phyloP scores from a whole-genome alignment of 768 basidiomycete genomes.

The Hericium rajendrae region DNA sequence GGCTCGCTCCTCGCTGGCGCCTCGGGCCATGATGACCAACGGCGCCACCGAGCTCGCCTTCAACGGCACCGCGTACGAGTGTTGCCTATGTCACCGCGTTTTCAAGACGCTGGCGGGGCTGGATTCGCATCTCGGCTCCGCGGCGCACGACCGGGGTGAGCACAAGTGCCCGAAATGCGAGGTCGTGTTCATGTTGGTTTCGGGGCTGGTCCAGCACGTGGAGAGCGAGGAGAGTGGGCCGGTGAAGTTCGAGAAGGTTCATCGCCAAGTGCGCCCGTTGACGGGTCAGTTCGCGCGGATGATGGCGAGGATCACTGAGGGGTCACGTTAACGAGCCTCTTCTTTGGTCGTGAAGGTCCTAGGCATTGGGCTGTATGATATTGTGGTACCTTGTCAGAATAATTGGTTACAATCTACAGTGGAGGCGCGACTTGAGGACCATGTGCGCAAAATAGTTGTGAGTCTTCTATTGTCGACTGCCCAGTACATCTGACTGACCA shows the following conservation, averaged over 20 bases:
- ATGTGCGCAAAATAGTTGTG: too few species aligned
- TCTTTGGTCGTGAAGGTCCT: too few species aligned
- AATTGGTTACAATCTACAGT: too few species aligned
- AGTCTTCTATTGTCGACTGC: too few species aligned
- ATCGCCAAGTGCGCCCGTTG: slow-evolving; percentile 20
- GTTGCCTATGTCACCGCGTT: slow-evolving; percentile 44
- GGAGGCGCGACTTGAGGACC: too few species aligned
- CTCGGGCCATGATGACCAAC: background rate
- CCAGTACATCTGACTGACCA: too few species aligned
- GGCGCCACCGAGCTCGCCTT: slow-evolving; percentile 29
- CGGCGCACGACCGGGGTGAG: slow-evolving; percentile 21
- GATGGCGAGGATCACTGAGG: background rate
- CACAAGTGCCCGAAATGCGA: slow-evolving; percentile 35
- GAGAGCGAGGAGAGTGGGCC: slow-evolving; percentile 32
- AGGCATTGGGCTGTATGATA: too few species aligned
- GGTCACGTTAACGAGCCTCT: too few species aligned
- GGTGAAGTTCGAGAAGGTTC: slow-evolving; percentile 23
- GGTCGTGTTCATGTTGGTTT: slow-evolving; percentile 26
- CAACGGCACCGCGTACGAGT: slow-evolving; percentile 44
- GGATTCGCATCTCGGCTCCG: slow-evolving; percentile 56
- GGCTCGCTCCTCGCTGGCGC: background rate
- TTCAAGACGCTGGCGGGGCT: slow-evolving; percentile 34
- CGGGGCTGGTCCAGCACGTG: slow-evolving; percentile 34
- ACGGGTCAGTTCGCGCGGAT: slow-evolving; percentile 20
- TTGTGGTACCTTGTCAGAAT: too few species aligned